A percentile compares a stretch with the other conserved stretches of the same genome.
Conservation (phyloP, 2,329 filamentous ascomycete species). For the Diaporthe sp. region DNA sequence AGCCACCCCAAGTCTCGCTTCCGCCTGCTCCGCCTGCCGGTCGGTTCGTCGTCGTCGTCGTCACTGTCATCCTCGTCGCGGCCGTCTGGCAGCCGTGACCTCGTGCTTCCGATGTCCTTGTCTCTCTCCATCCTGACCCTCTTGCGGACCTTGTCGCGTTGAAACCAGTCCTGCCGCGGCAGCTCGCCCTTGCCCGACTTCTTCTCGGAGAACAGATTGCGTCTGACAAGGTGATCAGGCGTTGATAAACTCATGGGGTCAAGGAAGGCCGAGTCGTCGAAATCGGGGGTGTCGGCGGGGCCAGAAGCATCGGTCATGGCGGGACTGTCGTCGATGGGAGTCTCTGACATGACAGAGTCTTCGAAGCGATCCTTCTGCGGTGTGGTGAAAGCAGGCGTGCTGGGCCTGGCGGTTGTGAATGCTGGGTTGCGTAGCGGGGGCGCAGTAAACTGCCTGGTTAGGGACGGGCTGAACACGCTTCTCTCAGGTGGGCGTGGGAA, state of each 20-base stretch:
- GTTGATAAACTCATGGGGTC: slow-evolving; percentile 31
- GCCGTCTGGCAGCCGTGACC: slow-evolving; percentile 59
- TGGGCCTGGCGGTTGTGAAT: slow-evolving; percentile 53
- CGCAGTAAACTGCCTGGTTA: slow-evolving; percentile 59
- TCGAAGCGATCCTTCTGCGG: slow-evolving; percentile 69
- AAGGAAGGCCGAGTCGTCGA: slow-evolving; percentile 55
- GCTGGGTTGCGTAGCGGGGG: slow-evolving; percentile 74
- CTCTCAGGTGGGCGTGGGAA: slow-evolving; percentile 55
- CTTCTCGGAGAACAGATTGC: slow-evolving; percentile 46
- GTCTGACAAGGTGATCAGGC: slow-evolving; percentile 53
- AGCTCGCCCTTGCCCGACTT: slow-evolving; percentile 77
- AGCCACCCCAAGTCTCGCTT: slow-evolving; percentile 54
- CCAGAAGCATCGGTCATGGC: slow-evolving; percentile 71
- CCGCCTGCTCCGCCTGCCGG: slow-evolving; percentile 46
- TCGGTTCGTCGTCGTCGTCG: slow-evolving; percentile 49
- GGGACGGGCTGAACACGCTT: slow-evolving; percentile 62
- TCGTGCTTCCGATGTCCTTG: slow-evolving; percentile 66
- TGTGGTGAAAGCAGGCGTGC: slow-evolving; percentile 58
- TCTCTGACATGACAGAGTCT: slow-evolving; percentile 66
- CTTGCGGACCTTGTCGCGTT: slow-evolving; percentile 65
- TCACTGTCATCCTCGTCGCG: slow-evolving; percentile 66
- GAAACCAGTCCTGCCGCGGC: slow-evolving; percentile 59
- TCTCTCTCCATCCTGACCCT: slow-evolving; percentile 67
- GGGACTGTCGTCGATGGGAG: slow-evolving; percentile 73
- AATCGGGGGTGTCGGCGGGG: slow-evolving; percentile 54